Conservation (phyloP, 2,329 filamentous ascomycete genomes). For the Curvularia hawaiiensis region DNA sequence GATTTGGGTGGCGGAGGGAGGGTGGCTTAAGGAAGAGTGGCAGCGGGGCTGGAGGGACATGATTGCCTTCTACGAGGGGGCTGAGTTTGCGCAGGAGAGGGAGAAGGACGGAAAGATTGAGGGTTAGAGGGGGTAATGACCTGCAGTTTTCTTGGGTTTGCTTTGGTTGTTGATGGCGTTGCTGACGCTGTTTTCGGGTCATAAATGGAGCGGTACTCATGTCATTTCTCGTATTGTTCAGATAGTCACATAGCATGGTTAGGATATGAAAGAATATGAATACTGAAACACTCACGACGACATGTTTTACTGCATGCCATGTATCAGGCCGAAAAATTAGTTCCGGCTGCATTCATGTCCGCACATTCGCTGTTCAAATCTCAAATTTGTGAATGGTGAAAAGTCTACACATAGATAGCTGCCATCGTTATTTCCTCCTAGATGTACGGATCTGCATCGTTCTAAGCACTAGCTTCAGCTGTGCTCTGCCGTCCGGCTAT, state of each 20-base stretch:
- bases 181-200: neutral
- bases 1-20: slow-evolving; percentile 31
- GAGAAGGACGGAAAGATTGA: slow-evolving; percentile 14
- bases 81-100: slow-evolving; percentile 25
- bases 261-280: neutral
- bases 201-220: neutral
- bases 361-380: neutral
- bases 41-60: slow-evolving; percentile 32
- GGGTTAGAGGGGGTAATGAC: neutral
- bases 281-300: neutral
- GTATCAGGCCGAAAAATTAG: neutral
- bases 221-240: neutral
- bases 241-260: neutral
- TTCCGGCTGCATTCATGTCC: neutral
- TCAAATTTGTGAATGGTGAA: neutral
- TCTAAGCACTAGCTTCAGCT: slow-evolving; percentile 50
- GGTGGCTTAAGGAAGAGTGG: slow-evolving; percentile 37
- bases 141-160: neutral
- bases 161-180: neutral
- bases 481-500: slow-evolving; percentile 61
- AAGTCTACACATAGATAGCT: neutral
- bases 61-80: slow-evolving; percentile 31
- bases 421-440: neutral
- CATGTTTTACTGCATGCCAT: neutral
- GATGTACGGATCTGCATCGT: neutral